These are phyloP conservation scores for Cutaneotrichosporon sp. DNA, from an alignment of 1,284 basidiomycete species.

Conservation along the genomic window DNA sequence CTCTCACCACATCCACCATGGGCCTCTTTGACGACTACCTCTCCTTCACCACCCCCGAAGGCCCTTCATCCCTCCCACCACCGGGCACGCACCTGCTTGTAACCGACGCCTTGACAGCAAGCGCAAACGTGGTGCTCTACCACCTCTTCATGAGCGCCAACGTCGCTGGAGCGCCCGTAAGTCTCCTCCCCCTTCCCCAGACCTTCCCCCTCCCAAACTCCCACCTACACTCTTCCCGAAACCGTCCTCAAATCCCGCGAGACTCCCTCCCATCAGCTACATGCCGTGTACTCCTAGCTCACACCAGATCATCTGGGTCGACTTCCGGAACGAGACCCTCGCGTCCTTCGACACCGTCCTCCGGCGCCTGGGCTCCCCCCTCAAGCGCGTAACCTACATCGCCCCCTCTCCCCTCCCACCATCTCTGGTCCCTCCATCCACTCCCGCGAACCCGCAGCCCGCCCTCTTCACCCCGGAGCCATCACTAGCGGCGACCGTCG, in stretches of 20 bases:
- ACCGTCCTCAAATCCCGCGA: too few species aligned
- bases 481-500: conserved; percentile 33
- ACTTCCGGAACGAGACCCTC: conserved; percentile 41
- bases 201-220: too few species aligned
- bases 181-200: too few species aligned
- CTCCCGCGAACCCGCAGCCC: too few species aligned
- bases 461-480: conserved; percentile 31
- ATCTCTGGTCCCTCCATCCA: conserved; percentile 25
- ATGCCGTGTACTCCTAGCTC: too few species aligned
- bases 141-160: conserved; percentile 42
- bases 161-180: conserved; percentile 24
- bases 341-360: conserved; percentile 31
- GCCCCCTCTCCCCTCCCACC: conserved; percentile 38
- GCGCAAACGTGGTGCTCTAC: conserved; percentile 43
- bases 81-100: conserved; percentile 42
- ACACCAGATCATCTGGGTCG: conserved; percentile 41
- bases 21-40: conserved; percentile 8
- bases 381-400: conserved; percentile 31
- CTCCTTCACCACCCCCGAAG: neutral
- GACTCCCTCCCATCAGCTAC: too few species aligned
- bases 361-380: conserved; percentile 13
- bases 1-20: neutral
- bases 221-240: too few species aligned
- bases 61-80: conserved; percentile 36
- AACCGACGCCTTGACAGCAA: conserved; percentile 47